Evolutionary conservation across 108 stramenopile species (phyloP), one percentile per base, ranked within the genome.

Genomic region (Skeletonema menzelii): DNA sequence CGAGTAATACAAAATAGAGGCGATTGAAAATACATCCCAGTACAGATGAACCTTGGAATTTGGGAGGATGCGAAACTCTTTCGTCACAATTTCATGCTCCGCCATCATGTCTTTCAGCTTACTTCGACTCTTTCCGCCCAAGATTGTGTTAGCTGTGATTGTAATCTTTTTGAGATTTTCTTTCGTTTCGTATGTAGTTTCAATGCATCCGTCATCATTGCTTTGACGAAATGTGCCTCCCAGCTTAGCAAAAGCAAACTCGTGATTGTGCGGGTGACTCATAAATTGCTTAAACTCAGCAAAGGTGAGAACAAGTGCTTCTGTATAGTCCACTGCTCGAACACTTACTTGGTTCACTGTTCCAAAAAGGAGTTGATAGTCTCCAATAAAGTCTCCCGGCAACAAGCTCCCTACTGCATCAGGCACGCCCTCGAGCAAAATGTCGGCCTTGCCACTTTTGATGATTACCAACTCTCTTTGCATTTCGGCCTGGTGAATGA

Each of bases 351-450:
- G 78, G 32, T 84, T 80, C 49, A 64, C 37, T 46, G 78, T 79
- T 47, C 62, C 83, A 64, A 84, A 84, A 4, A 86, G 64, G 5
- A 86, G 75, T 65, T 84, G 86, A 59, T 74, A 78, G 76, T 86
- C 85, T 37, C 85, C 85, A 30, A 84, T 69, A 58, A 67, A 86
- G 75, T 86, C 85, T 3, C 82, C 82, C 11, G 71, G 67, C 19
- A 73, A 34, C 44, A 84, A 72, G 27, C 46, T 60, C 47, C 65
- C 70, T 5, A 81, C 68, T 17, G 78, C 73, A 27, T 78, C 80
- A 17, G 67, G 32, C 17, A 53, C 60, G 38, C 68, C 73, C 35
- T 56, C 53, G 1, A 84, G 27, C 49, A 32, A 60, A 15, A 84
- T 67, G 19, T 84, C 75, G 19, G 71, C 66, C 59, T 67, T 78